Percentiles rank a stretch among this genome's conserved stretches.
These are phyloP conservation scores for Epichloe sp. DNA, from an alignment of 2,329 filamentous ascomycete species.

Conservation along the genomic window DNA sequence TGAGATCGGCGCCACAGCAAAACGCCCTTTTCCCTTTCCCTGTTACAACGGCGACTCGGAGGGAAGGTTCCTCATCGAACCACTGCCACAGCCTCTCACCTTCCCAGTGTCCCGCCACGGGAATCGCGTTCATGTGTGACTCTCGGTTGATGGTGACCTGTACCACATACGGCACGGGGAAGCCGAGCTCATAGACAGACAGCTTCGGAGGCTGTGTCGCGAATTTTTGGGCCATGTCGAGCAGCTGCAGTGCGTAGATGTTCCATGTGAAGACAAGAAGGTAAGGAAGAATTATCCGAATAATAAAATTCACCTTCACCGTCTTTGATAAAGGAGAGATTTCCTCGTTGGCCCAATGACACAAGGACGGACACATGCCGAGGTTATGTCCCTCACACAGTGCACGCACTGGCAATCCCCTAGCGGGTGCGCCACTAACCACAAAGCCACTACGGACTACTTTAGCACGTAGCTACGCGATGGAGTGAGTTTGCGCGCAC, in stretches of 20 bases:
- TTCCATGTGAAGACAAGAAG: too few species aligned
- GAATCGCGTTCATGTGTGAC: conserved; percentile 32
- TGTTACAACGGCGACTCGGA: conserved; percentile 35
- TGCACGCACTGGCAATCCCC: too few species aligned
- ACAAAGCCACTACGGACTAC: too few species aligned
- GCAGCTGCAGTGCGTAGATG: background rate
- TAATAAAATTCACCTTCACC: too few species aligned
- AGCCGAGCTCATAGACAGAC: conserved; percentile 21
- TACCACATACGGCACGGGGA: conserved; percentile 32
- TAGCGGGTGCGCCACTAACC: too few species aligned
- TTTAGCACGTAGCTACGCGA: too few species aligned
- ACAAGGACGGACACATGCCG: too few species aligned
- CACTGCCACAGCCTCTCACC: conserved; percentile 35
- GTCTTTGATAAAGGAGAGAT: too few species aligned
- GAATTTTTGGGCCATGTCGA: conserved; percentile 6
- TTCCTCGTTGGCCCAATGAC: too few species aligned
- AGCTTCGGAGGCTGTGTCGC: conserved; percentile 7
- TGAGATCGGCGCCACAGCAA: conserved; percentile 41
- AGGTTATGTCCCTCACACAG: too few species aligned
- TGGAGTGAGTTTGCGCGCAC: too few species aligned
- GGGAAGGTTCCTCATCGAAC: conserved; percentile 37
- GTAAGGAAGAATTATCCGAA: too few species aligned
- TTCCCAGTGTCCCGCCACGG: conserved; percentile 31
- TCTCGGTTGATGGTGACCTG: conserved; percentile 41
- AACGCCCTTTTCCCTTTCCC: conserved; percentile 39